Base-by-base conservation (phyloP, 2,329 filamentous ascomycete species). In the Aspergillus sp. region DNA sequence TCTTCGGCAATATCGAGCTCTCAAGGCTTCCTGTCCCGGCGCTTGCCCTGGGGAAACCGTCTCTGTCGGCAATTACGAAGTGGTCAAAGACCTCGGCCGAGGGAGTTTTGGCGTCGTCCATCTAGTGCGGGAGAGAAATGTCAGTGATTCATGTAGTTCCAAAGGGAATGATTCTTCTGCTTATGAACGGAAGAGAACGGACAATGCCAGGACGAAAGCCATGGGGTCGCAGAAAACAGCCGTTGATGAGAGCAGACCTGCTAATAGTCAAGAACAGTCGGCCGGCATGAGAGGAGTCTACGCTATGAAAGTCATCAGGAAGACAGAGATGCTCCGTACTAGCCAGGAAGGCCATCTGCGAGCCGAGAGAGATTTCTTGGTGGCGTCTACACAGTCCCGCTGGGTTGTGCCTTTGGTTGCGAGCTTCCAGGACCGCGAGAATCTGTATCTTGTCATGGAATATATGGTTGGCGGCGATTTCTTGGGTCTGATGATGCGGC, bases 391-490 rank as follows among this genome's bases (percentile, higher is more conserved):
- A 62, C 86, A 83, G n/a, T 94, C 88, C 4, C 79, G 78, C 50
- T 97, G 90, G 91, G 82, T 95, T 41, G 87, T 97, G 2, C 87
- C 90, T 1, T 73, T 98, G 33, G 78, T 95, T 43, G 78, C 87
- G 43, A 93, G 88, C 60, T 97, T 97, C 54, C 88, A 97, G 65
- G 93, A 97, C 63, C 73, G 79, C 33, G 77, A 79, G 38, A 88
- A 87, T 57, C 75, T 98, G 4, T 97, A 97, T 59, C 79, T 98
- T 4, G 86, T 96, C 44, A 96, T 97, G 89, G 90, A 97, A 49
- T 98, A 94, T 62, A 96, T 96, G 88, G 85, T 94, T 2, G 93
- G 91, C 0, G 91, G 93, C 0, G 91, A 98, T 63, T 97, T 98
- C 55, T 75, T 98, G 0, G 87, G 87, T 1, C 69, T 96, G 0